Base-by-base conservation (phyloP, 306 rosid genomes). In the Betula pendula region DNA sequence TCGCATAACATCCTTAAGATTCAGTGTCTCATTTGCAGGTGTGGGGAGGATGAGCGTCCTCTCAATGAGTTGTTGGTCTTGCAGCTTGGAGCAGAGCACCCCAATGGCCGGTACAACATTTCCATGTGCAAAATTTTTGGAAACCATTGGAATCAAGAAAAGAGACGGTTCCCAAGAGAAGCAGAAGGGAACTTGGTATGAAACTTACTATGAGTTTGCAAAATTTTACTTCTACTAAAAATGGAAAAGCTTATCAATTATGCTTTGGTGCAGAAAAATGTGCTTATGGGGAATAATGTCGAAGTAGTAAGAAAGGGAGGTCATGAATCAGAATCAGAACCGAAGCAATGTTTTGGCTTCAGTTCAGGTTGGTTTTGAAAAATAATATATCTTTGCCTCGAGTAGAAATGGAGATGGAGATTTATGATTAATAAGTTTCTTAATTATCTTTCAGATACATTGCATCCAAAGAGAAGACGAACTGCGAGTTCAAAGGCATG, bases 31-130 rank as follows among this genome's bases (percentile, higher is more conserved):
- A 52, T 48, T 49, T 69, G 73, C 84, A 95, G 99, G 75, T 95
- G 99, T 65, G 97, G 99, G 53, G 97, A 95, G 81, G 97, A 92
- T 40, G 99, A 95, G 76, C 94, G 92, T 47, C 99, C 99, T 74
- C 88, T 95, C 65, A 86, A 92, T 75, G 97, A 92, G 80, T 48
- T 95, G 78, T 67, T 95, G 74, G 89, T 95, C 58, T 79, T 95
- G 90, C 97, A 92, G 84, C 90, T 95, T n/a, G 94, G 91, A 58
- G 89, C 83, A 17, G 92, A 89, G 66, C 96, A 84, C 70, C 92
- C 87, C 0, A 85, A 84, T 27, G 96, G 85, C 38, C 85, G 87
- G 42, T 86, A 86, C 88, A 82, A 89, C 80, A 66, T 87, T 74
- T 87, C 96, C 14, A 80, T 86, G 85, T 87, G 99, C 90, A 92